Percentiles rank a stretch among this genome's conserved stretches.
These are phyloP conservation scores for Plectosphaerella plurivora DNA, from an alignment of 2,329 filamentous ascomycete species.

Conservation along the genomic window DNA sequence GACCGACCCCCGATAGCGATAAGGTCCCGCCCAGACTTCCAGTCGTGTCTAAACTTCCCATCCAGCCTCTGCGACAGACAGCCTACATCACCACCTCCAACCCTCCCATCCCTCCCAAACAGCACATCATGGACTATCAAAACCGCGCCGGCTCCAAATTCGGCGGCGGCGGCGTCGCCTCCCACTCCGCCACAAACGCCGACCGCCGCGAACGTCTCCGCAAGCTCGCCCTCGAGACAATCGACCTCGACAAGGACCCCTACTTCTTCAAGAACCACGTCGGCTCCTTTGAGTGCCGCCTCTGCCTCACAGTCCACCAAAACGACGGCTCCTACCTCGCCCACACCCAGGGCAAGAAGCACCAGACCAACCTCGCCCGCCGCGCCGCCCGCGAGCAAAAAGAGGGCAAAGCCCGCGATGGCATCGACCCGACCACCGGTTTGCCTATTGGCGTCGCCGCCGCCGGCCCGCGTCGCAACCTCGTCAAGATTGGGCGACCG, in stretches of 20 bases:
- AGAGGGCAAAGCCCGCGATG: conserved; percentile 63
- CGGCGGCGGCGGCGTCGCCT: conserved; percentile 94
- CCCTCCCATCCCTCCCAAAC: not conserved
- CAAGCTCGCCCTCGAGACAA: conserved; percentile 96
- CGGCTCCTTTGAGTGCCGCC: conserved; percentile 93
- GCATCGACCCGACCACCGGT: conserved; percentile 61
- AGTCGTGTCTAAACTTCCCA: no score
- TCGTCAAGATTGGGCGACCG: conserved; percentile 91
- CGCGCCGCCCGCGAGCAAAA: conserved; percentile 94
- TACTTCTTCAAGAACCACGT: conserved; percentile 99
- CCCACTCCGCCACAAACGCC: conserved; percentile 87
- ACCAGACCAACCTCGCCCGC: conserved; percentile 95
- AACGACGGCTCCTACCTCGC: conserved; percentile 99
- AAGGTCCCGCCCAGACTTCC: no score
- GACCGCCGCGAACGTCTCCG: conserved; percentile 95
- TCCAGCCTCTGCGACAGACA: no score
- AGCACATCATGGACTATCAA: conserved; percentile 66
- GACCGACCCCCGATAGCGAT: no score
- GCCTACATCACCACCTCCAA: no score
- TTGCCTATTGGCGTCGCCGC: conserved; percentile 74
- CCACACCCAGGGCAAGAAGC: conserved; percentile 96
- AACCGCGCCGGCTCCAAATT: conserved; percentile 97
- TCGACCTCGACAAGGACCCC: conserved; percentile 98
- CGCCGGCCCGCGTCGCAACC: conserved; percentile 68
- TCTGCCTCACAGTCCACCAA: conserved; percentile 96